phyloP scores from a whole-genome alignment of 306 rosid species.

The Argentina anserina region DNA sequence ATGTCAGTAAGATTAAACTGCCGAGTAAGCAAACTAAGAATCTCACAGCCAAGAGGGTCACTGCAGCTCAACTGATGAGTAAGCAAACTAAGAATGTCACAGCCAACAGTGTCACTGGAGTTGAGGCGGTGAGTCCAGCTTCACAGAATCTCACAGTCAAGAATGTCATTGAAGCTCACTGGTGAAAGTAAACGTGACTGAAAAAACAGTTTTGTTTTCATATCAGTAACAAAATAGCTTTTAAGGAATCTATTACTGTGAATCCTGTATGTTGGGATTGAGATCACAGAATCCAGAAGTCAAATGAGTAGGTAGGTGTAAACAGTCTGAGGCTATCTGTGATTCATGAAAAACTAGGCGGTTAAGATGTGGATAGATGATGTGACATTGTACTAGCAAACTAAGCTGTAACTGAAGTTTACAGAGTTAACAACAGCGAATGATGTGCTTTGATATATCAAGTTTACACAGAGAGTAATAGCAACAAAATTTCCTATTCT shows the following conservation, averaged over 20 bases:
- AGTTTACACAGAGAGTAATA: slow-evolving; percentile 19
- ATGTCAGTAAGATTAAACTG: neutral
- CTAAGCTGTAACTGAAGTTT: slow-evolving; percentile 4
- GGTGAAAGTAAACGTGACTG: neutral
- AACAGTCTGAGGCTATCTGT: neutral
- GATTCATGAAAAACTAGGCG: slow-evolving; percentile 2
- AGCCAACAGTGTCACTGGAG: neutral
- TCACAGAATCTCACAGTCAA: neutral
- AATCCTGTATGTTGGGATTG: neutral
- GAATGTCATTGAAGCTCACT: neutral
- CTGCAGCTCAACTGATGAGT: neutral
- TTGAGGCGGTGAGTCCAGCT: neutral
- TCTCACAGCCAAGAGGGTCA: neutral
- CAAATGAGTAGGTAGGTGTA: neutral
- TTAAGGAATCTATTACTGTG: neutral
- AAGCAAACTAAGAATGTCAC: neutral
- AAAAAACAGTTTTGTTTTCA: neutral
- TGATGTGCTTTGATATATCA: slow-evolving; percentile 13
- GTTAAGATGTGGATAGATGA: slow-evolving; percentile 2
- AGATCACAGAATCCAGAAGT: neutral
- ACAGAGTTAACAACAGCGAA: slow-evolving; percentile 4
- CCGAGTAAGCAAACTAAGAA: neutral
- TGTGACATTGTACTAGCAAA: neutral
- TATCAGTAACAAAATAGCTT: neutral
- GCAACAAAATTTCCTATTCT: slow-evolving; percentile 5